A percentile compares a stretch with the other conserved stretches of the same genome.
These are phyloP conservation scores for Neurospora sp. DNA, from an alignment of 495 filamentous ascomycete species.

Conservation along the genomic window DNA sequence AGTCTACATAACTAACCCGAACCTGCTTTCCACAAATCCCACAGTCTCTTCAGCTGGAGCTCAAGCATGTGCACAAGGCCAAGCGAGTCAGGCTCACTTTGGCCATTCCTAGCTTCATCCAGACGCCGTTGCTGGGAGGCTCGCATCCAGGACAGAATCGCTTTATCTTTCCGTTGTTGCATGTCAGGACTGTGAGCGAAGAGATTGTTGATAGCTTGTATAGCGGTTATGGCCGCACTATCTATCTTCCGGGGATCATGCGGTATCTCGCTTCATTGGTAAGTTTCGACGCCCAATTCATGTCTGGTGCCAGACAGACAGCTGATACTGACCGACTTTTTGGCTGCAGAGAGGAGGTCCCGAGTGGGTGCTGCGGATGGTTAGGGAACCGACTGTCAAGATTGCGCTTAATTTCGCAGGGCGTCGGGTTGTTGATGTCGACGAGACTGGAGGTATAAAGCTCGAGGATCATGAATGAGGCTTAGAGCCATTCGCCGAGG, in stretches of 20 bases:
- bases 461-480: background rate
- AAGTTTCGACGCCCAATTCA: constrained; percentile 1
- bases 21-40: background rate
- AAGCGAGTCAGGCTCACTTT: constrained; percentile 21
- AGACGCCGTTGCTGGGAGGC: constrained; percentile 24
- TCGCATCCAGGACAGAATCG: constrained; percentile 16
- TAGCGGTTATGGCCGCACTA: constrained; percentile 20
- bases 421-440: background rate
- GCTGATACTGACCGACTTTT: background rate
- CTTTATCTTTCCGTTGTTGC: constrained; percentile 26
- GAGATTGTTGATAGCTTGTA: constrained; percentile 22
- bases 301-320: background rate
- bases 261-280: constrained; percentile 24
- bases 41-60: constrained; percentile 12
- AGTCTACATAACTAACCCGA: background rate
- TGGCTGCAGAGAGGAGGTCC: background rate
- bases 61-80: constrained; percentile 16
- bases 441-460: background rate
- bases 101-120: constrained; percentile 24
- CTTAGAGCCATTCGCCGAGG: background rate
- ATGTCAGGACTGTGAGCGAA: constrained; percentile 28
- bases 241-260: constrained; percentile 26
- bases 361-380: background rate
- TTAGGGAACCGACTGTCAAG: background rate
- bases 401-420: background rate